These are phyloP conservation scores for Penicillium daleae DNA, from an alignment of 495 filamentous ascomycete genomes.

Conservation along the genomic window DNA sequence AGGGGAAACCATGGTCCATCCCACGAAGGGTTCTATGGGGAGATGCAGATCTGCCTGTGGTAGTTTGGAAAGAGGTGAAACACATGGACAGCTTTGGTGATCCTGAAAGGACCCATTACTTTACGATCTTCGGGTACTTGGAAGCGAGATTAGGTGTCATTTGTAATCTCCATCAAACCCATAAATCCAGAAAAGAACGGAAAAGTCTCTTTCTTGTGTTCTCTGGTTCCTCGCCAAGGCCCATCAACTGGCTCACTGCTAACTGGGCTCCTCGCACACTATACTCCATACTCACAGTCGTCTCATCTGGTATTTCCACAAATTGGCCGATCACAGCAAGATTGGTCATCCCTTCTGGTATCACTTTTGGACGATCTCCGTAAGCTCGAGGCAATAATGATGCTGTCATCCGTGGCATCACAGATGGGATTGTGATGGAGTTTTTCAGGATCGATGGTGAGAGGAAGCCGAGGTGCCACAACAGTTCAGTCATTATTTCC, in stretches of 20 bases:
- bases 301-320: conserved; percentile 44
- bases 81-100: too few species aligned
- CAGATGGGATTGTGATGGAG: conserved; percentile 30
- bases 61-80: background rate
- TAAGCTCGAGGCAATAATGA: conserved; percentile 36
- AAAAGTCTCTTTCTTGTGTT: background rate
- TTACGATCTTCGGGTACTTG: too few species aligned
- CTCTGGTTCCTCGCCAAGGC: background rate
- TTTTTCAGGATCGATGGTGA: conserved; percentile 15
- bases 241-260: conserved; percentile 1
- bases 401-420: conserved; percentile 42
- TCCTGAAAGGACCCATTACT: too few species aligned
- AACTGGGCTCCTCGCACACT: conserved; percentile 44
- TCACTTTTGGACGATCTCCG: conserved; percentile 40
- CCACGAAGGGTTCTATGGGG: background rate
- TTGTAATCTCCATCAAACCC: conserved; percentile 13
- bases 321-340: conserved; percentile 48
- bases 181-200: background rate
- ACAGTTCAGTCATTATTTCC: conserved; percentile 44
- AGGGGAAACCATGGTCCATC: background rate
- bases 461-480: conserved; percentile 36
- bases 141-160: too few species aligned
- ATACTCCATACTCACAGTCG: conserved; percentile 46
- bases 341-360: conserved; percentile 38
- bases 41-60: background rate